Conservation (phyloP, 2,329 filamentous ascomycete genomes). For the Paraphaeosphaeria minitans region DNA sequence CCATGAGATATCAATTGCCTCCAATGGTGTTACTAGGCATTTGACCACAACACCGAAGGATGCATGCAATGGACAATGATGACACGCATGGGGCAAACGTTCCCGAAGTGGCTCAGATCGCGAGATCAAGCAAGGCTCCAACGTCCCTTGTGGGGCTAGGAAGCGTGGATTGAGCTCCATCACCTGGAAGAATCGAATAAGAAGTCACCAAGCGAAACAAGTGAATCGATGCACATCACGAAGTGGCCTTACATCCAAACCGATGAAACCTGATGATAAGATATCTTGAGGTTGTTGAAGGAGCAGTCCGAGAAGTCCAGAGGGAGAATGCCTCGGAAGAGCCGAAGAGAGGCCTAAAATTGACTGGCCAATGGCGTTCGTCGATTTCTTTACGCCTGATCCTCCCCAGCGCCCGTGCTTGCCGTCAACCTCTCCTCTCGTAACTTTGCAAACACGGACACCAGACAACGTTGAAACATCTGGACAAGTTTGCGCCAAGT, state of each 20-base stretch:
- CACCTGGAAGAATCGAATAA: background rate
- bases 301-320: background rate
- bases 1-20: background rate
- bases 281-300: no score
- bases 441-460: background rate
- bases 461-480: background rate
- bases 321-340: background rate
- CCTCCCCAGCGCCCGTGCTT: slow-evolving; percentile 4
- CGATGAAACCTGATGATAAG: background rate
- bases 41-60: background rate
- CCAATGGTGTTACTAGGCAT: background rate
- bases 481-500: background rate
- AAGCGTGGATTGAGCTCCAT: background rate
- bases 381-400: slow-evolving; percentile 1
- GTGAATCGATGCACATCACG: background rate
- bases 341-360: background rate
- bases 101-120: background rate
- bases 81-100: background rate
- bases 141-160: background rate
- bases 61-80: background rate
- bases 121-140: background rate
- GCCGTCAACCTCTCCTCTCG: background rate
- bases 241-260: background rate
- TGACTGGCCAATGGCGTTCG: background rate
- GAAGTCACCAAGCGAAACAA: background rate